phyloP scores from a whole-genome alignment of 192 early-diverging fungal genomes.

The Dimargaris xerosporica region DNA sequence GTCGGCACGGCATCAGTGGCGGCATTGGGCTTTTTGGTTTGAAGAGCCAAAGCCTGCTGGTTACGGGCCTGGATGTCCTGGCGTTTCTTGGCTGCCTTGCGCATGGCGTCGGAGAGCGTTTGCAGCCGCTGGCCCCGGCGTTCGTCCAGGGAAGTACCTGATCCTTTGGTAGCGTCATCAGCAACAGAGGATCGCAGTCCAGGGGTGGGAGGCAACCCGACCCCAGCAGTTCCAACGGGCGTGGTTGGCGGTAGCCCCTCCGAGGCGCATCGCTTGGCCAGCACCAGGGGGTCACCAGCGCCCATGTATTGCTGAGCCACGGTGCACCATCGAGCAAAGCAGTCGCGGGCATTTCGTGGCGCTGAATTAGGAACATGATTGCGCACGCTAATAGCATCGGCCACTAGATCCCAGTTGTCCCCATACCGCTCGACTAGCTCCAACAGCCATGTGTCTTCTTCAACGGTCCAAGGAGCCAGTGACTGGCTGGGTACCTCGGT shows the following conservation, averaged over 20 bases:
- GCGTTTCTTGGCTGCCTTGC: conserved; percentile 1
- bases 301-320: not conserved
- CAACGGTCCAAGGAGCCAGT: conserved; percentile 28
- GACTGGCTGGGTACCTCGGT: conserved; percentile 1
- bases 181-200: no score
- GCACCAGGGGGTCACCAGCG: no score
- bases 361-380: conserved; percentile 2
- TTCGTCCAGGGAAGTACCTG: not conserved
- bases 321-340: not conserved
- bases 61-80: conserved; percentile 7
- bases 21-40: not conserved
- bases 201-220: no score
- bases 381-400: conserved; percentile 36
- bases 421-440: conserved; percentile 34
- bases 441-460: conserved; percentile 39
- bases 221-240: not conserved
- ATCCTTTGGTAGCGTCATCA: no score
- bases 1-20: not conserved
- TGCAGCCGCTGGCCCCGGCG: conserved; percentile 5
- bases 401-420: conserved; percentile 52
- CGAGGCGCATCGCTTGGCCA: no score
- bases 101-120: conserved; percentile 1
- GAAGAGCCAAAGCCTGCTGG: conserved; percentile 5
- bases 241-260: not conserved
- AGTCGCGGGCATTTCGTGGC: conserved; percentile 7